phyloP scores from a whole-genome alignment of 2,329 filamentous ascomycete species.

The Colletotrichum sp. region DNA sequence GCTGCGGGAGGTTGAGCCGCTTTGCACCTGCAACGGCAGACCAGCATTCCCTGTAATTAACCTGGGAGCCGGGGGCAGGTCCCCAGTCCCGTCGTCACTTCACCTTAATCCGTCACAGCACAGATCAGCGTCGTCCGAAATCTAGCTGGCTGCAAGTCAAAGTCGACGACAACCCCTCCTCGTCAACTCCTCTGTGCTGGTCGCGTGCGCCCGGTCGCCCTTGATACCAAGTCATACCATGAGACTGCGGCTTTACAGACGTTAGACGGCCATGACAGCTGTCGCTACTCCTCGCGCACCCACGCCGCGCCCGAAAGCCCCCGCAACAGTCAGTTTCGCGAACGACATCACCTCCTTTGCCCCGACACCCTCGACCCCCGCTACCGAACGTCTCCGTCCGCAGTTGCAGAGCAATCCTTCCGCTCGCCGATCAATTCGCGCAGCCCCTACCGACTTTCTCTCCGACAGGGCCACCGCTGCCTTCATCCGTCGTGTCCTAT shows the following conservation, averaged over 20 bases:
- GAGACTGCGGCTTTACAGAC: background rate
- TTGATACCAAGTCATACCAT: background rate
- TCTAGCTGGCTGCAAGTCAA: conserved; percentile 23
- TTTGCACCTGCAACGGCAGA: conserved; percentile 8
- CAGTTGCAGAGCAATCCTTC: conserved; percentile 20
- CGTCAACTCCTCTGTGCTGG: background rate
- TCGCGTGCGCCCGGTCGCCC: background rate
- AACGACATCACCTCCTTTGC: conserved; percentile 5
- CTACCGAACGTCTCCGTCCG: conserved; percentile 28
- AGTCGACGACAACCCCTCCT: conserved; percentile 20
- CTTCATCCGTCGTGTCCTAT: conserved; percentile 84
- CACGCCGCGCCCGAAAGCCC: conserved; percentile 24
- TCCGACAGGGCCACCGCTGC: conserved; percentile 81
- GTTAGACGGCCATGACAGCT: conserved; percentile 25
- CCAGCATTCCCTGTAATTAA: conserved; percentile 13
- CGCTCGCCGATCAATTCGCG: conserved; percentile 35
- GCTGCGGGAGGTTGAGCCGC: conserved; percentile 23
- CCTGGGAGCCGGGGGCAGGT: background rate
- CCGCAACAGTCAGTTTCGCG: conserved; percentile 20
- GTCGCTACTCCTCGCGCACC: conserved; percentile 24
- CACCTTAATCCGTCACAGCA: background rate
- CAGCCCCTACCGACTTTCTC: conserved; percentile 53
- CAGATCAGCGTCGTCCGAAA: conserved; percentile 16
- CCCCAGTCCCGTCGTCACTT: conserved; percentile 4
- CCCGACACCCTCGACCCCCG: conserved; percentile 17